Evolutionary conservation across 192 early-diverging fungal species (phyloP).

Genomic region (Podila verticillata): DNA sequence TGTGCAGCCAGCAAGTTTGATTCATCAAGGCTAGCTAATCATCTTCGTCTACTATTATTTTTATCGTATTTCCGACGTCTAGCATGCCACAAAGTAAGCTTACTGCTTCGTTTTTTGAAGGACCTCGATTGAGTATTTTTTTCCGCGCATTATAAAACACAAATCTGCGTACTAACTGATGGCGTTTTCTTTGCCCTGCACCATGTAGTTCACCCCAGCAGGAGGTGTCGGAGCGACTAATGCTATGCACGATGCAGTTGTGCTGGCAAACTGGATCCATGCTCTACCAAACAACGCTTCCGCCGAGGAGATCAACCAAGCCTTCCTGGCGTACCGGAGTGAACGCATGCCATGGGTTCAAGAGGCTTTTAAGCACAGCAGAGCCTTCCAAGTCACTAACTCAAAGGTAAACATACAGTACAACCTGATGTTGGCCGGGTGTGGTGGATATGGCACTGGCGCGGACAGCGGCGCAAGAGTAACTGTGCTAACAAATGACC

Average conservation of each 20-base stretch:
- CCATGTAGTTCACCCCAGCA: slow-evolving; percentile 4
- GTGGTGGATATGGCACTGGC: background rate
- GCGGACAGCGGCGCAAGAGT: background rate
- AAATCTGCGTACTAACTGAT: background rate
- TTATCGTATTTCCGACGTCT: background rate
- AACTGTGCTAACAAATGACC: slow-evolving; percentile 1
- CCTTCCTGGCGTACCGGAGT: slow-evolving; percentile 14
- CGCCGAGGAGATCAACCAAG: slow-evolving; percentile 6
- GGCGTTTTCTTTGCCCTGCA: background rate
- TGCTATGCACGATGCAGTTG: slow-evolving; percentile 25
- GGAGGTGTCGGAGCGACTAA: slow-evolving; percentile 19
- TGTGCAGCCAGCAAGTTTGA: background rate
- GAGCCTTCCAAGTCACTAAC: slow-evolving; percentile 18
- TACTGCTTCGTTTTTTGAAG: background rate
- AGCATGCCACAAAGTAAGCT: slow-evolving; percentile 16
- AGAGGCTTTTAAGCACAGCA: slow-evolving; percentile 15
- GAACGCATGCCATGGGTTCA: slow-evolving; percentile 23
- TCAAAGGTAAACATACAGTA: slow-evolving; percentile 9
- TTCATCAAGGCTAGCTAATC: background rate
- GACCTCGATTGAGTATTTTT: background rate
- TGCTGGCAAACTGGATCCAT: slow-evolving; percentile 21
- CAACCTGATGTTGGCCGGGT: background rate
- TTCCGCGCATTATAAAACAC: too few species aligned
- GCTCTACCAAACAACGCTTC: slow-evolving; percentile 11
- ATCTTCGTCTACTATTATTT: background rate